Evolutionary conservation across 495 filamentous ascomycete species (phyloP), one percentile per base, ranked within the genome.

Genomic region (Aspergillus heteromorphus): DNA sequence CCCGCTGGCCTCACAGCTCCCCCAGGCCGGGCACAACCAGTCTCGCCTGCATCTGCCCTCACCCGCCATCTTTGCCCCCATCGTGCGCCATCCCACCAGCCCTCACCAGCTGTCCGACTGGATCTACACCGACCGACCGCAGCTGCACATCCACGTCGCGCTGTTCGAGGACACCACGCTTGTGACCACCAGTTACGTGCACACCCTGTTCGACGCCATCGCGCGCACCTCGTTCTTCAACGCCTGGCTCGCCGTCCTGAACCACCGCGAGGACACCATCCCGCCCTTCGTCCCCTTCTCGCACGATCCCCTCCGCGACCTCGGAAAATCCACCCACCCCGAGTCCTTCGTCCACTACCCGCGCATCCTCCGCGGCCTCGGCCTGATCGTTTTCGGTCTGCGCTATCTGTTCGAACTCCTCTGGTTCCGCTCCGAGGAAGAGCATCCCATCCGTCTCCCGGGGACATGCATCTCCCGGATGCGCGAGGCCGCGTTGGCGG

Each of bases 161-260:
- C 62, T 64, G 0, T 80, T 82, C 53, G 53, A 61, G 10, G 72
- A 82, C 58, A 66, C 73, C 7, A 82, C 78, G 0, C 59, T 82
- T 17, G 60, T 82, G 9, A 67, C 67, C 4, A 48, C 78, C 17
- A 64, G 59, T 9, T 79, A 63, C 56, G 64, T 72, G 20, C 79
- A 82, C 56, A 71, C 73, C 1, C 53, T 78, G 6, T 68, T 68
- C 31, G 79, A 82, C 48, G 75, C 66, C 1, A 65, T 76, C 56
- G 74, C 70, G 6, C 64, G 53, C 58, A 14, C 53, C 6, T 55
- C 23, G 6, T 59, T 66, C 23, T 41, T 63, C 17, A 41, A 53
- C 8, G 64, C 60, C 13, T 66, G 64, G 64, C 55, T 49, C 0
- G 58, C 64, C n/a, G 58, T 64, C 4, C 40, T 66, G 2, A 45